phyloP scores from a whole-genome alignment of 169 alveolate species.

The Cryptosporidium sp. region DNA sequence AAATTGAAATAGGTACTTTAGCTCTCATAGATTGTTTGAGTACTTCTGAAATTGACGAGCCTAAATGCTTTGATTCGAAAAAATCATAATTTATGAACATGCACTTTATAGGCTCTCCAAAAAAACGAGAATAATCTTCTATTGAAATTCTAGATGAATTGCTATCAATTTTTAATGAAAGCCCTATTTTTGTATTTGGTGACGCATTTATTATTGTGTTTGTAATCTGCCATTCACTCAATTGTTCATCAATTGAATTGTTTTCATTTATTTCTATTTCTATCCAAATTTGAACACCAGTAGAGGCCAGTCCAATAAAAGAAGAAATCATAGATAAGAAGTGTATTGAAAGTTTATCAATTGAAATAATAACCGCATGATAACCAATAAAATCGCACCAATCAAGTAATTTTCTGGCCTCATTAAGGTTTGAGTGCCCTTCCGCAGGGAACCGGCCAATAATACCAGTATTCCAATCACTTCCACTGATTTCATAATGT shows the following conservation, averaged over 20 bases:
- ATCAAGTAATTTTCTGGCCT: slow-evolving; percentile 12
- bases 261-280: neutral
- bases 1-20: slow-evolving; percentile 31
- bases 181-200: slow-evolving; percentile 5
- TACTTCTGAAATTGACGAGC: neutral
- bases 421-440: neutral
- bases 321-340: slow-evolving; percentile 15
- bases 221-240: slow-evolving; percentile 44
- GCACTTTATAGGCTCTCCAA: slow-evolving; percentile 66
- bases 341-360: slow-evolving; percentile 5
- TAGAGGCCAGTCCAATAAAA: slow-evolving; percentile 3
- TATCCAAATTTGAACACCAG: slow-evolving; percentile 47
- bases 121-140: slow-evolving; percentile 16
- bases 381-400: slow-evolving; percentile 71
- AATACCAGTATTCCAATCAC: slow-evolving; percentile 53
- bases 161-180: slow-evolving; percentile 8
- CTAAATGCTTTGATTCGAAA: neutral
- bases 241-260: slow-evolving; percentile 10
- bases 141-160: neutral
- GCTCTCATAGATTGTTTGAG: neutral
- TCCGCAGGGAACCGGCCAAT: slow-evolving; percentile 39
- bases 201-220: neutral
- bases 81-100: slow-evolving; percentile 2
- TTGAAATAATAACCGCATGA: slow-evolving; percentile 44
- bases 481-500: slow-evolving; percentile 28